Percentiles rank a stretch among this genome's conserved stretches.
These are phyloP conservation scores for Phytophthora palmivora DNA, from an alignment of 352 stramenopile genomes.

Conservation along the genomic window DNA sequence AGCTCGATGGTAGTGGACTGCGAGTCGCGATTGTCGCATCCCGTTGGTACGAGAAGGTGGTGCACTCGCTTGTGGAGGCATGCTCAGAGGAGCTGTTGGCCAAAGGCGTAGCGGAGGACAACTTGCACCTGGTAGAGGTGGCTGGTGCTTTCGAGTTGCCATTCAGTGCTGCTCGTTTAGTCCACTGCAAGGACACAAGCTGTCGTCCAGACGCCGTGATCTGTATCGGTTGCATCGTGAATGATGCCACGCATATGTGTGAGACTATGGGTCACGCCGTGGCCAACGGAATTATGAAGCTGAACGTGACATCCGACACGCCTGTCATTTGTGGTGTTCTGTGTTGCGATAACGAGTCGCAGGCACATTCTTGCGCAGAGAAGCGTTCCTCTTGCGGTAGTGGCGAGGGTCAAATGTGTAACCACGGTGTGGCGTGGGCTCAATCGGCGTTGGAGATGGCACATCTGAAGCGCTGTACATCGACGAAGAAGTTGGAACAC, in stretches of 20 bases:
- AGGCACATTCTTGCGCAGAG: constrained; percentile 88
- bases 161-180: constrained; percentile 86
- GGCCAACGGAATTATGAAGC: constrained; percentile 95
- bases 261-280: constrained; percentile 97
- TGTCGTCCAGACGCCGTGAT: constrained; percentile 95
- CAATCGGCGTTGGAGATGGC: constrained; percentile 90
- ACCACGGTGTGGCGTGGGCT: constrained; percentile 64
- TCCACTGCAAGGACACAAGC: constrained; percentile 67
- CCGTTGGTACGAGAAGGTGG: constrained; percentile 65
- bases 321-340: constrained; percentile 92
- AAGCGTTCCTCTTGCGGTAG: constrained; percentile 36
- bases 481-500: constrained; percentile 41
- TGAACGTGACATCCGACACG: constrained; percentile 92
- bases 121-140: constrained; percentile 78
- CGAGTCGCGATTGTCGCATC: constrained; percentile 65
- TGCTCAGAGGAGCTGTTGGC: constrained; percentile 64
- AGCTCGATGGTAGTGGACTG: constrained; percentile 43
- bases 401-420: constrained; percentile 46
- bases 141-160: constrained; percentile 96
- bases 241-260: constrained; percentile 97
- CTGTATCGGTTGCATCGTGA: constrained; percentile 94
- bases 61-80: constrained; percentile 52
- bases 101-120: constrained; percentile 56
- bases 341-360: constrained; percentile 92
- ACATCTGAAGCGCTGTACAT: constrained; percentile 68